A percentile compares a stretch with the other conserved stretches of the same genome.
Evolutionary conservation across 2,329 filamentous ascomycete species (phyloP).

Genomic region (Apiospora sp.): DNA sequence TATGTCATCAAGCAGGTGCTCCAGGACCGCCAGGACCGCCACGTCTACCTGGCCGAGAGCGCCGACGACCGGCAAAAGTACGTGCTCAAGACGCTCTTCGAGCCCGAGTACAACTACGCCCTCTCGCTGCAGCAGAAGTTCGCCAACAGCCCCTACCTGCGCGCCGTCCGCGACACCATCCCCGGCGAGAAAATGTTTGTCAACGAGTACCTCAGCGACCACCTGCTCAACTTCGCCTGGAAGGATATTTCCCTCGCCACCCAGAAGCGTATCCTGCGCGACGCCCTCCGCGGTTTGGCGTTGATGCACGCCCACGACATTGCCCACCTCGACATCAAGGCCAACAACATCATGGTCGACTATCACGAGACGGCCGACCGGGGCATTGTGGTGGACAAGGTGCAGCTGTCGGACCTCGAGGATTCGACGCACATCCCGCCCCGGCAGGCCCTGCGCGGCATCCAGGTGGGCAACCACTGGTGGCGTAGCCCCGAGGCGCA

Average conservation of each 20-base stretch:
- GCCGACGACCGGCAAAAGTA: conserved; percentile 43
- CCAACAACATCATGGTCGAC: conserved; percentile 53
- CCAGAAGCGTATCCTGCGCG: conserved; percentile 52
- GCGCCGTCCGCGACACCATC: conserved; percentile 49
- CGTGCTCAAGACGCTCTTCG: conserved; percentile 44
- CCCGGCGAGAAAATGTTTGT: conserved; percentile 54
- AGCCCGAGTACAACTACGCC: conserved; percentile 45
- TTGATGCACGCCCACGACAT: conserved; percentile 47
- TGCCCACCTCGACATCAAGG: conserved; percentile 51
- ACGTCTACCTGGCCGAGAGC: conserved; percentile 44
- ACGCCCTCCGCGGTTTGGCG: conserved; percentile 49
- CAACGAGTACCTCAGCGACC: conserved; percentile 52
- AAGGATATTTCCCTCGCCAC: conserved; percentile 46
- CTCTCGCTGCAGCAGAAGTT: conserved; percentile 42
- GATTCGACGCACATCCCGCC: conserved; percentile 49
- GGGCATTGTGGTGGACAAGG: conserved; percentile 44
- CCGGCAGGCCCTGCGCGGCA: conserved; percentile 45
- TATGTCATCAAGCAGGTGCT: conserved; percentile 45
- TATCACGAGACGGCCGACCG: conserved; percentile 43
- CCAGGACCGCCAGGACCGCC: conserved; percentile 45
- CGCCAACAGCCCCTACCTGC: conserved; percentile 46
- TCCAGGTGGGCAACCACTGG: conserved; percentile 50
- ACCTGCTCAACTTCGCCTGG: conserved; percentile 52
- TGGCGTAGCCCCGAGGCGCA: conserved; percentile 56
- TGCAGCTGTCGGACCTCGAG: conserved; percentile 51